Conservation (phyloP, 2,329 filamentous ascomycete genomes). For the Trichoderma simmonsii region DNA sequence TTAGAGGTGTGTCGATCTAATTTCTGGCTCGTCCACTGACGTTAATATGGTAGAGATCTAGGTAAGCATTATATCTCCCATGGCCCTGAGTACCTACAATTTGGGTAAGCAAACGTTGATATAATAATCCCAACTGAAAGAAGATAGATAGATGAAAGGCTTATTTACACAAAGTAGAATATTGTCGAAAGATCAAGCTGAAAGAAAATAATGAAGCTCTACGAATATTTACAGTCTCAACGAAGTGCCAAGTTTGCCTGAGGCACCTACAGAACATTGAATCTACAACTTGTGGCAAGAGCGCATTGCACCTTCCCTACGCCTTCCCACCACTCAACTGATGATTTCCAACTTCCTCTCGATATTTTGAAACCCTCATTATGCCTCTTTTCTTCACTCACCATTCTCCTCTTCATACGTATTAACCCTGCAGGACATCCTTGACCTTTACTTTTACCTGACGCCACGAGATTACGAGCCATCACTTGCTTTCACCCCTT, state of each 20-base stretch:
- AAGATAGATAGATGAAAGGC: background rate
- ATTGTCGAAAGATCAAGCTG: background rate
- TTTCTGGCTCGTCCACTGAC: no score
- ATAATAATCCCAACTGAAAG: background rate
- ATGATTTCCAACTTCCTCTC: background rate
- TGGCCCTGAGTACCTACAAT: no score
- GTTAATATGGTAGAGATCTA: no score
- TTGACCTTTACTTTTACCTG: background rate
- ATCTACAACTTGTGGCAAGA: background rate
- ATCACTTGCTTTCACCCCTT: background rate
- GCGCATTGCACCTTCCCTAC: background rate
- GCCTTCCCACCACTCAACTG: background rate
- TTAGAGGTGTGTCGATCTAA: no score
- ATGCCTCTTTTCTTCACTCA: background rate
- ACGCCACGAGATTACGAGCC: background rate
- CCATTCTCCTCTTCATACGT: background rate
- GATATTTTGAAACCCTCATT: background rate
- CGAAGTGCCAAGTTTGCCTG: background rate
- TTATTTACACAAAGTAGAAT: background rate
- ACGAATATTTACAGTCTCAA: background rate
- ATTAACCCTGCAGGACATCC: background rate
- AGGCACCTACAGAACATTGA: background rate
- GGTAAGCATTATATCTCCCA: no score
- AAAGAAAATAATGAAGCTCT: background rate
- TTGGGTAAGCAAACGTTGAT: no score